These are phyloP conservation scores for Leccinum pachyderme DNA, from an alignment of 1,284 basidiomycete genomes.

Conservation along the genomic window DNA sequence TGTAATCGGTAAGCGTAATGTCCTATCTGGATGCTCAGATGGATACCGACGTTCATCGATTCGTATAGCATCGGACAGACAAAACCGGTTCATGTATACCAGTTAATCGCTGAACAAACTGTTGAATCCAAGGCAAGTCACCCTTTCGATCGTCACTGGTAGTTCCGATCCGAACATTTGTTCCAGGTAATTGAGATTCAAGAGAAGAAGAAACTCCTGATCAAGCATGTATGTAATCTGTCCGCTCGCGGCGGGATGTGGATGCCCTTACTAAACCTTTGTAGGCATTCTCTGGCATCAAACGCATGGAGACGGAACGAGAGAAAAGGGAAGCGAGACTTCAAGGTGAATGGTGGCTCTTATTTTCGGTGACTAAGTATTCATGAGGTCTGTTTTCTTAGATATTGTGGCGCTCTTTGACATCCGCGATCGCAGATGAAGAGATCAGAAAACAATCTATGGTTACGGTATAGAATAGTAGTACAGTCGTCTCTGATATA, in stretches of 20 bases:
- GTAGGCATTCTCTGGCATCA: conserved; percentile 78
- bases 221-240: conserved; percentile 54
- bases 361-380: not conserved
- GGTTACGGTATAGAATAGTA: not conserved
- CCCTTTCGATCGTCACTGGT: not conserved
- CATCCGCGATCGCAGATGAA: conserved; percentile 27
- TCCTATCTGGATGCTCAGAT: not conserved
- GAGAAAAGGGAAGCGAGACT: conserved; percentile 73
- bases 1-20: conserved; percentile 50
- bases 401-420: conserved; percentile 62
- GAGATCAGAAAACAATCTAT: not conserved
- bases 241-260: not conserved
- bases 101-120: conserved; percentile 84
- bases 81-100: conserved; percentile 81
- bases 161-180: not conserved
- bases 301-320: conserved; percentile 63
- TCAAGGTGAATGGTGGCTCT: conserved; percentile 51
- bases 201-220: conserved; percentile 70
- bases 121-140: conserved; percentile 72
- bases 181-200: conserved; percentile 77
- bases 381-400: conserved; percentile 19
- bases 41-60: conserved; percentile 1
- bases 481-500: too few relatives aligned
- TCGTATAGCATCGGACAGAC: conserved; percentile 72
- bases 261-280: conserved; percentile 4